A percentile compares a stretch with the other conserved stretches of the same genome.
phyloP scores from a whole-genome alignment of 352 stramenopile genomes.

The Pythium pyrilobum region DNA sequence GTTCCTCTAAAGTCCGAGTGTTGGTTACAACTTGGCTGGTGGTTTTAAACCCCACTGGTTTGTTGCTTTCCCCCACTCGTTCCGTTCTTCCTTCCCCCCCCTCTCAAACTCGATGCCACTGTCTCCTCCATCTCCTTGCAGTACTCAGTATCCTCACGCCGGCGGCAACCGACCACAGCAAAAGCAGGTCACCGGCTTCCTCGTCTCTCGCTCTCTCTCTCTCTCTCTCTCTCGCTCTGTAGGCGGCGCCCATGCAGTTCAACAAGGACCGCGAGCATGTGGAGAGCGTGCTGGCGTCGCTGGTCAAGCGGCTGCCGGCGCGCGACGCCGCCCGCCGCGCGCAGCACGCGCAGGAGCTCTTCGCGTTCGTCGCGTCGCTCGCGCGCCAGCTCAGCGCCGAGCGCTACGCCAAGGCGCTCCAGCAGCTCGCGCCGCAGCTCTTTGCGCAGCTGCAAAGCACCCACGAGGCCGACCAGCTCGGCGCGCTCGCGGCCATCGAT shows the following conservation, averaged over 20 bases:
- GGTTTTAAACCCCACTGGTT: too few relatives aligned
- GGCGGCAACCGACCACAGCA: neutral
- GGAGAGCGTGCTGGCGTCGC: constrained; percentile 45
- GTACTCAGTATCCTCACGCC: too few relatives aligned
- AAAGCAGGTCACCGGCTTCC: neutral
- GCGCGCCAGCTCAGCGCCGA: constrained; percentile 74
- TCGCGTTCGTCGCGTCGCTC: constrained; percentile 54
- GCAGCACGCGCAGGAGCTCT: constrained; percentile 50
- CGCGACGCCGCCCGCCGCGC: constrained; percentile 28
- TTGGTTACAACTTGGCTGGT: too few relatives aligned
- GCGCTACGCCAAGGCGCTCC: constrained; percentile 69
- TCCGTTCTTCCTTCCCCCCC: too few relatives aligned
- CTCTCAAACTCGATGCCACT: too few relatives aligned
- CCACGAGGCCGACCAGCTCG: constrained; percentile 63
- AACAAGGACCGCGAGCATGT: constrained; percentile 66
- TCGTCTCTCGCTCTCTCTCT: neutral
- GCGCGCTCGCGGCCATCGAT: constrained; percentile 70
- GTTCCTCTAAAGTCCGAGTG: too few relatives aligned
- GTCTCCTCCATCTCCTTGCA: too few relatives aligned
- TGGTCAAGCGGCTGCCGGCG: constrained; percentile 57
- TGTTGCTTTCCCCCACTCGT: too few relatives aligned
- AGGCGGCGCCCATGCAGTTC: constrained; percentile 16
- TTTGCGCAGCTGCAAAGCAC: constrained; percentile 62
- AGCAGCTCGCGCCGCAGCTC: constrained; percentile 70
- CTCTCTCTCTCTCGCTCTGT: neutral